Evolutionary conservation across 1,284 basidiomycete genomes (phyloP), one percentile per base, ranked within the genome.

Genomic region (Marasmius oreades): DNA sequence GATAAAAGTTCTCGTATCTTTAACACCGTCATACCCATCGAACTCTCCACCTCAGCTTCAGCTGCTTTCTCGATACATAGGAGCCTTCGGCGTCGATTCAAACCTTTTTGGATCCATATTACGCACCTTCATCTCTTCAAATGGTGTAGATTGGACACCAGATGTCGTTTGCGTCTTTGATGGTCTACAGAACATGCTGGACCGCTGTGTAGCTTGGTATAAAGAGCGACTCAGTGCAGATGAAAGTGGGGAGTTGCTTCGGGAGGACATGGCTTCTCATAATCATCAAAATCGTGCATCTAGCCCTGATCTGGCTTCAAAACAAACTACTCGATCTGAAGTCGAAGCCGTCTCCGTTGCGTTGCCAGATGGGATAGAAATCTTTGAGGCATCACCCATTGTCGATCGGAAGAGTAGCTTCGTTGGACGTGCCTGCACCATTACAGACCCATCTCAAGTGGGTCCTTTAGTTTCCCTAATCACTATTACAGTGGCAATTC

Each of bases 151-250:
- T 57, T 94, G 89, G 82, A 74, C 76, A 0, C 74, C 84, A 18
- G 92, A 87, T 51, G 79, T 79, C 1, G 85, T 93, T 12, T 93
- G 90, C 65, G 90, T 95, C 14, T 96, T 95, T 67, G 93, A 96
- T 62, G 93, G 93, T 10, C 72, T 95, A 10, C 88, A 92, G 65
- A 85, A 81, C 67, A 84, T 90, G n/a, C 73, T 89, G 45, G 85
- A 90, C 52, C 75, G 78, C 24, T 88, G 84, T 56, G 74, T 77
- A 36, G 66, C 69, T 45, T 95, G 93, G 93, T 90, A 92, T 64
- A 77, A 80, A 56, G 80, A 83, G 3, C 82, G 77, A 24, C 72
- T 90, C 11, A 82, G 73, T 58, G 74, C 73, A 45, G 82, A 82
- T 44, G 80, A 77, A 46, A 80, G 75, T 0, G 81, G 79, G 0